These are phyloP conservation scores for Podospora pseudopauciseta DNA, from an alignment of 495 filamentous ascomycete genomes.

Conservation along the genomic window DNA sequence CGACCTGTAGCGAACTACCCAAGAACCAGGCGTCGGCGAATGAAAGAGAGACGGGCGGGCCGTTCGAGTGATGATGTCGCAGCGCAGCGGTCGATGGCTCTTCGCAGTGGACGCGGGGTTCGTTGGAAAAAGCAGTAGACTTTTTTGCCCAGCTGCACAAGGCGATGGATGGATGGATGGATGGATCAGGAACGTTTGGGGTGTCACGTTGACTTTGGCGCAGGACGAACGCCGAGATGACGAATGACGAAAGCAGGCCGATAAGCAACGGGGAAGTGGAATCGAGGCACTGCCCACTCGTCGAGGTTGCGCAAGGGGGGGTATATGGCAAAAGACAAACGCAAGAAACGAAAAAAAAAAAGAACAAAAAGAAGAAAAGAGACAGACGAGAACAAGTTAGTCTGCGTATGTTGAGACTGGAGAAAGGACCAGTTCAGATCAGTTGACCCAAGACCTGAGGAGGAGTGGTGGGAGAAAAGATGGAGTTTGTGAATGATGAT, in stretches of 20 bases:
- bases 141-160: neutral
- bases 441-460: neutral
- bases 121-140: neutral
- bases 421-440: neutral
- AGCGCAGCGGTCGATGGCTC: neutral
- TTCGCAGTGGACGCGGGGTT: neutral
- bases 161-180: neutral
- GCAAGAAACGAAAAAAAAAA: neutral
- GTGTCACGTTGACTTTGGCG: constrained; percentile 10
- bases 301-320: constrained; percentile 5
- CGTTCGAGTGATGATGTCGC: neutral
- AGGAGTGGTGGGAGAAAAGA: neutral
- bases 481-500: neutral
- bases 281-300: constrained; percentile 15
- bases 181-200: neutral
- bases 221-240: constrained; percentile 10
- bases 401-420: neutral
- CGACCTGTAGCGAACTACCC: neutral
- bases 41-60: neutral
- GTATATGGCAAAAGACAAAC: neutral
- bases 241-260: constrained; percentile 4
- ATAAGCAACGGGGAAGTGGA: neutral
- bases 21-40: neutral
- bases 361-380: neutral
- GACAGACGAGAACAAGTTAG: too few relatives aligned